phyloP scores from a whole-genome alignment of 495 filamentous ascomycete species.

The Endocarpon pusillum region DNA sequence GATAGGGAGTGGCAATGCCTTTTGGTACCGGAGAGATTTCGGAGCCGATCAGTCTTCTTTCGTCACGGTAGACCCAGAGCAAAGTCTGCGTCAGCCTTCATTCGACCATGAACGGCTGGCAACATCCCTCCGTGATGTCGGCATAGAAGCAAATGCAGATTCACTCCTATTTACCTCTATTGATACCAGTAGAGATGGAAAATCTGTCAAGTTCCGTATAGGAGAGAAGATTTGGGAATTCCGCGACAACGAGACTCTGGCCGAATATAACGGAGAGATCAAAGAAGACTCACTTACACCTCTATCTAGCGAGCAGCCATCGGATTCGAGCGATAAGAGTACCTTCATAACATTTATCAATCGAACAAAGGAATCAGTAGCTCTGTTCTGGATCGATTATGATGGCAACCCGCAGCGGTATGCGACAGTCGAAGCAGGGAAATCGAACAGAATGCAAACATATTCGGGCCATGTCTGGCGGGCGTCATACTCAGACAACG shows the following conservation, averaged over 20 bases:
- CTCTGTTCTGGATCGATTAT: conserved; percentile 4
- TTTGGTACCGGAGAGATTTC: conserved; percentile 3
- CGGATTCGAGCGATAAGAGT: neutral
- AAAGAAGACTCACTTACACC: conserved; percentile 3
- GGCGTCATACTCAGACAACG: conserved; percentile 2
- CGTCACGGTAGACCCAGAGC: conserved; percentile 4
- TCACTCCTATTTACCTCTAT: conserved; percentile 2
- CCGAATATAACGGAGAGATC: conserved; percentile 5
- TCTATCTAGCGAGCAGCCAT: neutral
- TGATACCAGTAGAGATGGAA: conserved; percentile 1
- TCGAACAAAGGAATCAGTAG: neutral
- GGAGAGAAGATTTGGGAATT: conserved; percentile 5
- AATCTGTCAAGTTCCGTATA: conserved; percentile 4
- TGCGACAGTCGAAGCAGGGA: conserved; percentile 3
- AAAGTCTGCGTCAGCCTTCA: conserved; percentile 1
- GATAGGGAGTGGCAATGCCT: neutral
- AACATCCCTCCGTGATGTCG: neutral
- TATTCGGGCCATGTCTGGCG: conserved; percentile 6
- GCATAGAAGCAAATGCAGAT: conserved; percentile 4
- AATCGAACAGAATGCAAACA: conserved; percentile 4
- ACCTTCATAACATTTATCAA: conserved; percentile 3
- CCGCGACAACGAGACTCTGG: neutral
- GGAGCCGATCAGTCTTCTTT: neutral
- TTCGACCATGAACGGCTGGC: conserved; percentile 5
- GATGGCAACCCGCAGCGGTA: conserved; percentile 1